Conservation (phyloP, 2,329 filamentous ascomycete genomes). For the Myriosclerotinia duriaeana region DNA sequence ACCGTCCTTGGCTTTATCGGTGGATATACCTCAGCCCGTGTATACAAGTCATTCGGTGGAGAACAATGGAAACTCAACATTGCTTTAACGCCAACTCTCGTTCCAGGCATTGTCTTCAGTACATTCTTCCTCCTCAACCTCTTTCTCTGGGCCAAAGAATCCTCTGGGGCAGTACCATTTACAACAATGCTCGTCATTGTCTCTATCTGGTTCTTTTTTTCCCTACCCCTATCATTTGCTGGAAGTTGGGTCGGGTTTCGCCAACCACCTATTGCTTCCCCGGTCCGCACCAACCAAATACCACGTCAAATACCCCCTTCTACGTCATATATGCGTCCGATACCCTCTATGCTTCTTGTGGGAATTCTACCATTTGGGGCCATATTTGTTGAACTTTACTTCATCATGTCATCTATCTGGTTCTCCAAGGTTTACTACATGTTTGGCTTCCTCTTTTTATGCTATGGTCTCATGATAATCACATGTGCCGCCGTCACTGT, state of each 20-base stretch:
- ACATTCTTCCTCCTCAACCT: slow-evolving; percentile 93
- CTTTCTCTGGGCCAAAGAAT: slow-evolving; percentile 91
- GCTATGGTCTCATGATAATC: slow-evolving; percentile 95
- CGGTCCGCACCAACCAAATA: slow-evolving; percentile 95
- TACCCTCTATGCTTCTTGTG: slow-evolving; percentile 89
- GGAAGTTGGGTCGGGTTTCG: slow-evolving; percentile 95
- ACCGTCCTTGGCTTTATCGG: slow-evolving; percentile 90
- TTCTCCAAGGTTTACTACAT: slow-evolving; percentile 99
- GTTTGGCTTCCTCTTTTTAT: slow-evolving; percentile 98
- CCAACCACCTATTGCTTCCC: slow-evolving; percentile 66
- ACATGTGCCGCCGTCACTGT: slow-evolving; percentile 91
- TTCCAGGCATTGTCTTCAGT: slow-evolving; percentile 82
- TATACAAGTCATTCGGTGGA: slow-evolving; percentile 93
- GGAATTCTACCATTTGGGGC: slow-evolving; percentile 92
- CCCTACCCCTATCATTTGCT: slow-evolving; percentile 82
- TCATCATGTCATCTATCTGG: slow-evolving; percentile 99
- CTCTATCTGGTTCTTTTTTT: slow-evolving; percentile 95
- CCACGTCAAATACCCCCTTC: slow-evolving; percentile 90
- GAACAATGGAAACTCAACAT: slow-evolving; percentile 96
- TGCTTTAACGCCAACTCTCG: slow-evolving; percentile 76
- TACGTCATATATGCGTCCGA: slow-evolving; percentile 76
- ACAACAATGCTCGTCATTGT: slow-evolving; percentile 95
- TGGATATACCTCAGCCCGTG: slow-evolving; percentile 81
- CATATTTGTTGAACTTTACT: slow-evolving; percentile 98
- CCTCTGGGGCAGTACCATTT: slow-evolving; percentile 92